Base-by-base conservation (phyloP, 2,329 filamentous ascomycete species). In the Diaporthe sp. region DNA sequence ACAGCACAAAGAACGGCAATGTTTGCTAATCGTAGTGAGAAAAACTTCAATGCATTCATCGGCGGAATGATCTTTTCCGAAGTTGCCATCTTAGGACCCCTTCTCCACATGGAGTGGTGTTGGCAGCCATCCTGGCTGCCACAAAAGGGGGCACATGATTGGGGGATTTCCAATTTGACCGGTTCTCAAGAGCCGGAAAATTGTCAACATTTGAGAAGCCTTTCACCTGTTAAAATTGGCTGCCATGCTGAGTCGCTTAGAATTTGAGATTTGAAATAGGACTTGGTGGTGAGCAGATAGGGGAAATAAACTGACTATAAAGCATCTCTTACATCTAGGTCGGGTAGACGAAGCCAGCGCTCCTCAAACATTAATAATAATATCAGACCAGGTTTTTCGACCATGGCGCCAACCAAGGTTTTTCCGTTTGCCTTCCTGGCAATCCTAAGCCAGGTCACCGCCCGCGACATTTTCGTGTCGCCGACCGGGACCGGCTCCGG, bases 391-490 rank as follows among this genome's bases (percentile, higher is more conserved):
- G 15, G 1, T 20, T 13, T 13, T 63, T 17, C 17, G 25, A 63
- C 39, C 10, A 63, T 63, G 60, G 60, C 13, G 25, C 39, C 17
- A 31, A 44, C 25, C 60, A 63, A 63, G 60, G 60, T 17, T 63
- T 25, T 63, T 47, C 37, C 60, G 39, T 22, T 47, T 44, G 39
- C 39, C 25, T 8, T 63, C 25, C 60, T 63, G 60, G 60, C 60
- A n/a, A 63, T 63, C 60, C 15, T 63, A 28, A 28, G 39, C 39
- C 12, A 39, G 8, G 60, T 28, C 15, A 31, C 39, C 4, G 60
- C 60, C 25, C 39, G n/a, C 25, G 84, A 85, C 51, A 84, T 88
- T 76, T 88, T 85, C 78, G 87, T 88, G 37, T 85, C 87, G 3
- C 85, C 86, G 0, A 83, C 82, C 2, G 87, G 87, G 25, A 82